These are phyloP conservation scores for Prunus yedoensis DNA, from an alignment of 331 rosid species.

Conservation along the genomic window DNA sequence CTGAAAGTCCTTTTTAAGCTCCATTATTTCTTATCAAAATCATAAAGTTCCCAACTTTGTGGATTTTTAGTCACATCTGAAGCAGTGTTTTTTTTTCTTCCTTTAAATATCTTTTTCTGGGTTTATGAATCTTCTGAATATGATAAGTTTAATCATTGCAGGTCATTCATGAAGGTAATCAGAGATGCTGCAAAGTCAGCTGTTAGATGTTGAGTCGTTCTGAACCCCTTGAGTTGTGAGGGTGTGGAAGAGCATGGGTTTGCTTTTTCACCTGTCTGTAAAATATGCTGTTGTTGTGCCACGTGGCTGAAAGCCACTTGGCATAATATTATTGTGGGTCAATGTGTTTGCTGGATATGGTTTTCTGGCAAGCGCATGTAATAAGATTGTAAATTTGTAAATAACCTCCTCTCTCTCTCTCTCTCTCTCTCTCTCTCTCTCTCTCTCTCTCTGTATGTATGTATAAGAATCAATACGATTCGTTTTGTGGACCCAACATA, in stretches of 20 bases:
- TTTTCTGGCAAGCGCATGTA: neutral
- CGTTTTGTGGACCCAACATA: constrained; percentile 20
- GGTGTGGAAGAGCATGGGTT: constrained; percentile 24
- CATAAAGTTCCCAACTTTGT: too few species aligned
- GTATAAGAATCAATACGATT: constrained; percentile 10
- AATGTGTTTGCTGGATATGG: constrained; percentile 17
- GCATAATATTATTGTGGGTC: constrained; percentile 8
- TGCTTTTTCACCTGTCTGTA: constrained; percentile 19
- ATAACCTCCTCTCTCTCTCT: neutral
- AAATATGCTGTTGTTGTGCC: constrained; percentile 20
- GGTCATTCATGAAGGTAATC: constrained; percentile 30
- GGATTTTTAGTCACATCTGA: too few species aligned
- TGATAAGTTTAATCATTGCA: neutral
- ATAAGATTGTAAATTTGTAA: constrained; percentile 21
- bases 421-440: neutral
- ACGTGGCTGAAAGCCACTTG: constrained; percentile 10
- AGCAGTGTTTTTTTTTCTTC: neutral
- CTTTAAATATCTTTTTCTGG: neutral
- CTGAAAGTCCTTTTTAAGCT: neutral
- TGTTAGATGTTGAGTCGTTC: constrained; percentile 26
- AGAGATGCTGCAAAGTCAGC: constrained; percentile 21
- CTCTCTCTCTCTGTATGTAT: too few species aligned
- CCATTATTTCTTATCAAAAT: neutral
- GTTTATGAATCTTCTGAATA: neutral
- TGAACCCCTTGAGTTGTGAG: constrained; percentile 5